Conservation (phyloP, 164 flowering plant genomes). For the Brasenia schreberi region DNA sequence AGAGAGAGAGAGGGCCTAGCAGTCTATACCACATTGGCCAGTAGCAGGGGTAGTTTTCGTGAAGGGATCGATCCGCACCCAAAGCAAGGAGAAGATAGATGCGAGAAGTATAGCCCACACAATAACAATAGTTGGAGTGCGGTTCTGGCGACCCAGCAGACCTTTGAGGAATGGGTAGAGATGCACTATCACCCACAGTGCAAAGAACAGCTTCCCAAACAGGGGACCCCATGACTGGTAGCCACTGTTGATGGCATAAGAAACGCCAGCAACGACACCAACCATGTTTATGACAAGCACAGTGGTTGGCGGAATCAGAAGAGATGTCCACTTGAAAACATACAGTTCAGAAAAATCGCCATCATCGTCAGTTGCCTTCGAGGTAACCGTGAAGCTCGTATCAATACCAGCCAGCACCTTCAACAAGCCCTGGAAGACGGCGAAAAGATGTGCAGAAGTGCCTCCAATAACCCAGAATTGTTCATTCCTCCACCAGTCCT, state of each 20-base stretch:
- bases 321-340: conserved; percentile 23
- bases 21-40: neutral
- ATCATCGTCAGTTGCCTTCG: conserved; percentile 23
- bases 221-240: conserved; percentile 26
- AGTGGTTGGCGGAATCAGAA: conserved; percentile 23
- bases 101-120: conserved; percentile 26
- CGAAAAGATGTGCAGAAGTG: conserved; percentile 24
- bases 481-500: conserved; percentile 21
- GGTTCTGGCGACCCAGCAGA: conserved; percentile 23
- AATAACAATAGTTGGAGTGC: conserved; percentile 24
- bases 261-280: conserved; percentile 20
- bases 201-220: conserved; percentile 23
- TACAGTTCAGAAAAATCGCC: conserved; percentile 22
- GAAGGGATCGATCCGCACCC: conserved; percentile 25
- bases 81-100: conserved; percentile 22
- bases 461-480: conserved; percentile 16
- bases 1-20: neutral
- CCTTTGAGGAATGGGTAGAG: conserved; percentile 10
- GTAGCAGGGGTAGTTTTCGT: conserved; percentile 3
- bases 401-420: conserved; percentile 25
- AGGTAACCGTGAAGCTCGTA: conserved; percentile 25
- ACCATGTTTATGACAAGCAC: conserved; percentile 21
- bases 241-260: conserved; percentile 21
- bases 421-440: conserved; percentile 21
- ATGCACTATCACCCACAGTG: conserved; percentile 23